These are phyloP conservation scores for Leucocoprinus leucothites DNA, from an alignment of 768 basidiomycete species.

Conservation along the genomic window DNA sequence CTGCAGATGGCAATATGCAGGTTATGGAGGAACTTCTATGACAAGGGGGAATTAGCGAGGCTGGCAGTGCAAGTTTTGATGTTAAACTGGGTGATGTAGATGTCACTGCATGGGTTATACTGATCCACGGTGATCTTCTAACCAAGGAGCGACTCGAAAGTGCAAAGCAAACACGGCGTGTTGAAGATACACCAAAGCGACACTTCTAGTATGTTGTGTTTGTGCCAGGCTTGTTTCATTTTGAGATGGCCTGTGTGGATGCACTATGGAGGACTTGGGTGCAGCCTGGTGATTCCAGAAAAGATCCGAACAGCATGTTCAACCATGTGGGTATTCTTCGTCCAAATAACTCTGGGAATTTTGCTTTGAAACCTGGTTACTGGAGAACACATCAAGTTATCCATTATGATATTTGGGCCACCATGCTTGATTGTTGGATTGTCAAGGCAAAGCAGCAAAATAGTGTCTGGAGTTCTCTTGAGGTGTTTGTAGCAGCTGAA, in stretches of 20 bases:
- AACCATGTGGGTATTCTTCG: background rate
- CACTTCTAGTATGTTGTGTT: slow-evolving; percentile 12
- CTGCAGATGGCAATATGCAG: no score
- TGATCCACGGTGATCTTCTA: slow-evolving; percentile 4
- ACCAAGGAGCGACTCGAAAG: background rate
- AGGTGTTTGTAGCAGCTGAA: no score
- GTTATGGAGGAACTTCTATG: background rate
- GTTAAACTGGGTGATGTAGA: background rate
- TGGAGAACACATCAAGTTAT: slow-evolving; percentile 26
- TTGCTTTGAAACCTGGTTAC: slow-evolving; percentile 24
- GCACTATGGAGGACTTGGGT: slow-evolving; percentile 11
- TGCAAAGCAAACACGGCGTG: background rate
- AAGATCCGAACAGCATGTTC: slow-evolving; percentile 1
- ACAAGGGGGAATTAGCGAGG: background rate
- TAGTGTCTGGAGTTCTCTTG: no score
- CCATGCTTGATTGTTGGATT: slow-evolving; percentile 22
- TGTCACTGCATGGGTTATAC: background rate
- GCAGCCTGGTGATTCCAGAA: slow-evolving; percentile 1
- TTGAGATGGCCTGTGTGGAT: slow-evolving; percentile 16
- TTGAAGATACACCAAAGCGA: slow-evolving; percentile 3
- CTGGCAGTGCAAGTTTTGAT: background rate
- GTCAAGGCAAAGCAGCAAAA: no score
- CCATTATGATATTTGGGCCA: slow-evolving; percentile 16
- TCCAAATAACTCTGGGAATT: slow-evolving; percentile 23
- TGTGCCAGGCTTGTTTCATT: slow-evolving; percentile 16